Percentiles rank a stretch among this genome's conserved stretches.
Evolutionary conservation across 2,329 filamentous ascomycete genomes (phyloP).

Genomic region (Alternaria viburni): DNA sequence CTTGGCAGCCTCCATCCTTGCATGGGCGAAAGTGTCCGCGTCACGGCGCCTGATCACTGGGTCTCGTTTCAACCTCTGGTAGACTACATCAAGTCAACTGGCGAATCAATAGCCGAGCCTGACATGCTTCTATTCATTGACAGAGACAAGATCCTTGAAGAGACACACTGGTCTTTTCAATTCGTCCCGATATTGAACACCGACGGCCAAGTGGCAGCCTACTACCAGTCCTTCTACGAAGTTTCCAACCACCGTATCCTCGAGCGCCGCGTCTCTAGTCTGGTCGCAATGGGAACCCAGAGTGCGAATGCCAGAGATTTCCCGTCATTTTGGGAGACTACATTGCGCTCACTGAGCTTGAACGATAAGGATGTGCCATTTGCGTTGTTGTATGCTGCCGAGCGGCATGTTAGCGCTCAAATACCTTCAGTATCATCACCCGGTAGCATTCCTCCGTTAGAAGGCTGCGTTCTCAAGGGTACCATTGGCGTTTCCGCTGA

Average conservation of each 20-base stretch:
- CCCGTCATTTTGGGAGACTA: slow-evolving; percentile 71
- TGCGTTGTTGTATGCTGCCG: slow-evolving; percentile 33
- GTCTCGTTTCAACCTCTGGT: slow-evolving; percentile 28
- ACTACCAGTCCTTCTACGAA: slow-evolving; percentile 80
- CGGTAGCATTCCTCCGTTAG: slow-evolving; percentile 9
- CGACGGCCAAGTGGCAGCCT: slow-evolving; percentile 71
- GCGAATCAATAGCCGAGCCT: slow-evolving; percentile 51
- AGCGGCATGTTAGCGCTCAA: slow-evolving; percentile 17
- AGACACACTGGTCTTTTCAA: slow-evolving; percentile 80
- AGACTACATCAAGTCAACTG: slow-evolving; percentile 28
- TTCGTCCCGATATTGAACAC: slow-evolving; percentile 74
- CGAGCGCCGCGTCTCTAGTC: slow-evolving; percentile 47
- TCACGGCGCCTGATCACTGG: slow-evolving; percentile 74
- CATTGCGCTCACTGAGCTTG: slow-evolving; percentile 69
- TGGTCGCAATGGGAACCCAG: slow-evolving; percentile 72
- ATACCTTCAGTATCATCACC: slow-evolving; percentile 24
- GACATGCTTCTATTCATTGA: slow-evolving; percentile 75
- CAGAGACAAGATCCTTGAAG: slow-evolving; percentile 72
- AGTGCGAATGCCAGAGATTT: slow-evolving; percentile 72
- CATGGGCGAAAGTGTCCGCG: slow-evolving; percentile 64
- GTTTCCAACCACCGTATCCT: slow-evolving; percentile 64
- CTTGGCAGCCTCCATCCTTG: slow-evolving; percentile 56
- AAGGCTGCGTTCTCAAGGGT: slow-evolving; percentile 32
- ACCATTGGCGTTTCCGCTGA: slow-evolving; percentile 29
- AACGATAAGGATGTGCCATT: slow-evolving; percentile 62